phyloP scores from a whole-genome alignment of 2,329 filamentous ascomycete species.

The Cordyceps fumosorosea region DNA sequence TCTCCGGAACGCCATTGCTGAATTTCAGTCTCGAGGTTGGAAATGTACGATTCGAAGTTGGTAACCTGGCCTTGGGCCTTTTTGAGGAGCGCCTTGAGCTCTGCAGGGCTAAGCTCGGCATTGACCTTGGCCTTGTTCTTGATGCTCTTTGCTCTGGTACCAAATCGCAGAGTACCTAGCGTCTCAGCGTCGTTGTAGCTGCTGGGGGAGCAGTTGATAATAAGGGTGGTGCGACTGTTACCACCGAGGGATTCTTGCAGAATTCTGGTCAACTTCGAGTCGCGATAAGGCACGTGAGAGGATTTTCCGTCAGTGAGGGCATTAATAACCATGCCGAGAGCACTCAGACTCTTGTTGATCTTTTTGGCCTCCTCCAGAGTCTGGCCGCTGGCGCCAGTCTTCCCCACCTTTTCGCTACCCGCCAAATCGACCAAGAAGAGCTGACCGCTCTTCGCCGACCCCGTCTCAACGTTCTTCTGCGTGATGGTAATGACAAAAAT shows the following conservation, averaged over 20 bases:
- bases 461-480: constrained; percentile 96
- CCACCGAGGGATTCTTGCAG: constrained; percentile 94
- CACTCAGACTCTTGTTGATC: constrained; percentile 99
- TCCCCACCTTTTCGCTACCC: constrained; percentile 96
- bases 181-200: constrained; percentile 98
- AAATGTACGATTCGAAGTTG: constrained; percentile 81
- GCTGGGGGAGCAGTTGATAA: constrained; percentile 98
- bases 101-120: constrained; percentile 88
- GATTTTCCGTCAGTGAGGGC: constrained; percentile 95
- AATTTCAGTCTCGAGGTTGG: constrained; percentile 76
- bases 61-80: constrained; percentile 87
- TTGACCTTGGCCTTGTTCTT: constrained; percentile 99
- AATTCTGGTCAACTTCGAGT: constrained; percentile 96
- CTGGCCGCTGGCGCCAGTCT: constrained; percentile 95
- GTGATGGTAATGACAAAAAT: constrained; percentile 97
- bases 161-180: constrained; percentile 83
- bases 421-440: constrained; percentile 97
- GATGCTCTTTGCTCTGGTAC: constrained; percentile 94
- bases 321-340: constrained; percentile 98
- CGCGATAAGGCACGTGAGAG: constrained; percentile 90
- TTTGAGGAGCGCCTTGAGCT: constrained; percentile 87
- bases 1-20: constrained; percentile 84
- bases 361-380: constrained; percentile 98
- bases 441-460: constrained; percentile 91
- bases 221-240: constrained; percentile 95